phyloP scores from a whole-genome alignment of 768 basidiomycete genomes.

The Tephrocybe sp. region DNA sequence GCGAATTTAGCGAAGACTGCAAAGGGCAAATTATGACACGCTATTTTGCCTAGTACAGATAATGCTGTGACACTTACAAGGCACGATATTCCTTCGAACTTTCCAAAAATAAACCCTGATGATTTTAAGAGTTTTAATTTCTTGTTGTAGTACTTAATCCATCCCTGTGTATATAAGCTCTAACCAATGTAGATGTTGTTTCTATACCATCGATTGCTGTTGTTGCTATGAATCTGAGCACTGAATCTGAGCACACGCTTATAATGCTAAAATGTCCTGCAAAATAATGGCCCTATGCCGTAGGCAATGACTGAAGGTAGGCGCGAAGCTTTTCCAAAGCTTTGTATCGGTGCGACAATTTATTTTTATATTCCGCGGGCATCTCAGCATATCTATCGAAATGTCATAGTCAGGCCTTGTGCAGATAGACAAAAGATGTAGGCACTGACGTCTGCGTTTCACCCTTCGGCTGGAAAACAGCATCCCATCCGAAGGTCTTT shows the following conservation, averaged over 20 bases:
- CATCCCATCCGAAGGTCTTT: slow-evolving; percentile 86
- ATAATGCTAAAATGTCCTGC: too few species aligned
- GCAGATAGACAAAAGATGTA: not conserved
- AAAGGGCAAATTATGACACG: slow-evolving; percentile 11
- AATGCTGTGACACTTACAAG: not conserved
- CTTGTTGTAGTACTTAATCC: not conserved
- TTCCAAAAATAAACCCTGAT: not conserved
- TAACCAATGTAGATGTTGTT: too few species aligned
- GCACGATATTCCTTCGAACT: not conserved
- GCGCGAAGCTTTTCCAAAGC: slow-evolving; percentile 66
- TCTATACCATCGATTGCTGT: too few species aligned
- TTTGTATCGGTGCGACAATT: slow-evolving; percentile 68
- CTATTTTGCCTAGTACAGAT: not conserved
- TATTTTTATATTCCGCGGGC: slow-evolving; percentile 64
- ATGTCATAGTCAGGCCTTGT: slow-evolving; percentile 5
- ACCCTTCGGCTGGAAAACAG: slow-evolving; percentile 76
- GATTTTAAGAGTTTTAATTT: not conserved
- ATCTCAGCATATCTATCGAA: slow-evolving; percentile 70
- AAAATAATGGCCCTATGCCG: not conserved
- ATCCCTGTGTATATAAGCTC: too few species aligned
- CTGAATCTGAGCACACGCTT: too few species aligned
- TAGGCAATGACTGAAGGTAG: slow-evolving; percentile 38
- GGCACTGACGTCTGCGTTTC: slow-evolving; percentile 70
- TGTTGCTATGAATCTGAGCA: too few species aligned
- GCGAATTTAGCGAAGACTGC: slow-evolving; percentile 1